A percentile compares a stretch with the other conserved stretches of the same genome.
Conservation (phyloP, 176 grass and related monocot genomes). For the Echinochloa phyllopogon region DNA sequence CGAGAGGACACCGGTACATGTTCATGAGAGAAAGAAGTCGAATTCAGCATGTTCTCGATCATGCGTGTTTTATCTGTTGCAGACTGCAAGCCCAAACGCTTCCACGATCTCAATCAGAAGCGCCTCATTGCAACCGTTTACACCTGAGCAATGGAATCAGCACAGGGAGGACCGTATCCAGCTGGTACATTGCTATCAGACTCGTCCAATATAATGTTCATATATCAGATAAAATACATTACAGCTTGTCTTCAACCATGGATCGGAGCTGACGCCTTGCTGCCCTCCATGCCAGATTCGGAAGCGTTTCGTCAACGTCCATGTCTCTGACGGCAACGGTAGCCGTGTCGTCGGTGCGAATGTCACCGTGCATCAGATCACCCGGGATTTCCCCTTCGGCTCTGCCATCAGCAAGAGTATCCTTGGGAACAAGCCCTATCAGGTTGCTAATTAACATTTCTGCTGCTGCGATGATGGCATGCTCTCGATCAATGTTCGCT, state of each 20-base stretch:
- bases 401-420: conserved; percentile 61
- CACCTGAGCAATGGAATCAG: conserved; percentile 74
- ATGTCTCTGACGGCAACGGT: conserved; percentile 60
- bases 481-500: too few species aligned
- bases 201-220: conserved; percentile 14
- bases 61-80: not conserved
- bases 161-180: conserved; percentile 83
- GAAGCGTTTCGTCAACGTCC: conserved; percentile 64
- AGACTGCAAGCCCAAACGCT: conserved; percentile 55
- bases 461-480: too few species aligned
- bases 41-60: not conserved
- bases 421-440: conserved; percentile 44
- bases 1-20: not conserved
- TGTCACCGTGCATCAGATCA: conserved; percentile 59
- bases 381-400: conserved; percentile 72
- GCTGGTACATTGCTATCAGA: conserved; percentile 19
- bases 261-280: conserved; percentile 1
- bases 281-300: conserved; percentile 45
- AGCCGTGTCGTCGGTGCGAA: conserved; percentile 53
- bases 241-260: not conserved
- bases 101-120: conserved; percentile 68
- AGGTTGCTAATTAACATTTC: conserved; percentile 43
- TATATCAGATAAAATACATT: not conserved
- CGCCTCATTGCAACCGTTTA: conserved; percentile 50
- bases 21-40: not conserved